Evolutionary conservation across 257 asterid species (phyloP).

Genomic region (Prunella vulgaris): DNA sequence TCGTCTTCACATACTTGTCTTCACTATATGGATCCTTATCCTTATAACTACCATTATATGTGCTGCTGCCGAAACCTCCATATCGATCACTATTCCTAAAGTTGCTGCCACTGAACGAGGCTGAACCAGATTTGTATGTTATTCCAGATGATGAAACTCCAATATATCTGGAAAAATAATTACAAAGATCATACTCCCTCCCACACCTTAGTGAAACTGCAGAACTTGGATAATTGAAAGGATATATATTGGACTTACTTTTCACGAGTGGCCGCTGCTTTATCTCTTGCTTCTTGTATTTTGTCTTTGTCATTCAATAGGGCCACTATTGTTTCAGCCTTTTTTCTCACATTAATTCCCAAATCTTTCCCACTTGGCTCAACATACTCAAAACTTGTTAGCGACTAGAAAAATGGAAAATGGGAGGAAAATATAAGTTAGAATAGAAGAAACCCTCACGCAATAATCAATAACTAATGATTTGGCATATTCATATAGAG

Average conservation of each 20-base stretch:
- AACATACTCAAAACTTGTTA: conserved; percentile 81
- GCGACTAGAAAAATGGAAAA: conserved; percentile 45
- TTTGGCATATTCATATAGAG: background rate
- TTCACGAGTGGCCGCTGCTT: conserved; percentile 81
- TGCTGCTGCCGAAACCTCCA: conserved; percentile 64
- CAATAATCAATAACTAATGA: background rate
- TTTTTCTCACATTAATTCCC: conserved; percentile 92
- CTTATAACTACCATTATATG: conserved; percentile 42
- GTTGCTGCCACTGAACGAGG: conserved; percentile 66
- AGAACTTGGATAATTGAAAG: background rate
- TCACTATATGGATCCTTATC: conserved; percentile 51
- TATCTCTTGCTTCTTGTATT: conserved; percentile 79
- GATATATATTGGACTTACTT: conserved; percentile 52
- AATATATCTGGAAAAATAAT: conserved; percentile 54
- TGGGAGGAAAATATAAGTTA: conserved; percentile 15
- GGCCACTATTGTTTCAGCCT: conserved; percentile 70
- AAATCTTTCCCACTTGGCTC: conserved; percentile 92
- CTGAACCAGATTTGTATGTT: conserved; percentile 69
- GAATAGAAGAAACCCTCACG: background rate
- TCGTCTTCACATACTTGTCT: conserved; percentile 44
- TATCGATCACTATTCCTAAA: conserved; percentile 42
- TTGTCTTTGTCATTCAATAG: conserved; percentile 86
- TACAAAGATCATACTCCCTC: conserved; percentile 6
- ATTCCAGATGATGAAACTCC: conserved; percentile 93
- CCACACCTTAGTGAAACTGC: conserved; percentile 6